Evolutionary conservation across 169 alveolate species (phyloP), one percentile per base, ranked within the genome.

Genomic region (Cryptosporidium meleagridis): DNA sequence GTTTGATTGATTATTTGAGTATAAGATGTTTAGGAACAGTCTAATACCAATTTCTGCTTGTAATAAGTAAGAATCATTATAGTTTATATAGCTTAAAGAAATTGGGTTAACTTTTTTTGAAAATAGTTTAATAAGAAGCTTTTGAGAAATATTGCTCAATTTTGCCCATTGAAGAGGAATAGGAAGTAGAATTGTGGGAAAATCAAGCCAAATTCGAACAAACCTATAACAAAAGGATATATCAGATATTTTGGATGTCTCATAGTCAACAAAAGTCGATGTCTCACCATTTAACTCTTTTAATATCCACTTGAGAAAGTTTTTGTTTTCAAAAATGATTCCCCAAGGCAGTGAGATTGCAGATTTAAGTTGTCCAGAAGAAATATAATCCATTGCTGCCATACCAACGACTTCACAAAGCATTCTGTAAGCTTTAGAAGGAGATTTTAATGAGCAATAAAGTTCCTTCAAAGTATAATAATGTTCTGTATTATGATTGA

Each of bases 321-420:
- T 53, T 44, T 80, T 45, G 29, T 48, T 80, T 5, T 80, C 75
- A 80, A 80, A 80, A 29, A 80, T 41, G 33, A 80, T 67, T 26
- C 89, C 89, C 89, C 89, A 80, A 23, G 89, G 68, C 7, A 80
- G 59, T 18, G 89, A 80, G 5, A 80, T 65, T 12, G 75, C 89
- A 23, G 75, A 62, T 29, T 37, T 80, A 37, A 80, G 61, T 21
- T 61, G 75, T 26, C 89, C 89, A 55, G 33, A 44, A 16, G 89
- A 80, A 14, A 80, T 80, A 41, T 80, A 80, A 23, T 80, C 89
- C 89, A 80, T 80, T 1, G 75, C 89, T 37, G 89, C 75, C 21
- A 80, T 44, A 3, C 89, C 89, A 41, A 67, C 52, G 10, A 80
- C 55, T 48, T 80, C 89, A 44, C 89, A 80, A 2, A 80, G 70